A percentile compares a stretch with the other conserved stretches of the same genome.
Conservation (phyloP, 345 rosid species). For the Sonneratia alba region DNA sequence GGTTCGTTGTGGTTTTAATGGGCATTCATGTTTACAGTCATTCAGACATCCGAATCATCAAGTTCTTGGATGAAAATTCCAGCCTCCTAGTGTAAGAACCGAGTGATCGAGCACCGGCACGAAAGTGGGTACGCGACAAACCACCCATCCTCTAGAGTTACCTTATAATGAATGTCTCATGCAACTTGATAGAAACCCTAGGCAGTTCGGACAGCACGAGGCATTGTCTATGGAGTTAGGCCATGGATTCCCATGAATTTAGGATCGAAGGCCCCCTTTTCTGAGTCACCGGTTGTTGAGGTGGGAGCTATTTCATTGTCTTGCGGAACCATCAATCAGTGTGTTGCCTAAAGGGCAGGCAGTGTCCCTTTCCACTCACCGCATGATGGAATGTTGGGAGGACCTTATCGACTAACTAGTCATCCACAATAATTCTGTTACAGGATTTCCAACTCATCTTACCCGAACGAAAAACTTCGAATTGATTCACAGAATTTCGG, state of each 20-base stretch:
- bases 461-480: background rate
- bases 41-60: too few relatives aligned
- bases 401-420: background rate
- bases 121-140: too few relatives aligned
- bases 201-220: background rate
- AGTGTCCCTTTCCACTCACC: background rate
- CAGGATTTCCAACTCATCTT: background rate
- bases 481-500: background rate
- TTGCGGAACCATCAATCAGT: background rate
- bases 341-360: slow-evolving; percentile 1
- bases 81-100: too few relatives aligned
- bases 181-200: background rate
- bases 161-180: background rate
- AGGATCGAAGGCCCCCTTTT: background rate
- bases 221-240: too few relatives aligned
- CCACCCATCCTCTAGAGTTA: background rate
- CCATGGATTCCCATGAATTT: too few relatives aligned
- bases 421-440: background rate
- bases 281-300: background rate
- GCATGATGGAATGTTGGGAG: background rate
- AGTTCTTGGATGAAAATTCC: too few relatives aligned
- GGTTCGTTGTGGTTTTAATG: too few relatives aligned
- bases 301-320: slow-evolving; percentile 3
- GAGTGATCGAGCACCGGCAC: too few relatives aligned
- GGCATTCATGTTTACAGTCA: too few relatives aligned